These are phyloP conservation scores for Cordyceps pruinosa DNA, from an alignment of 2,329 filamentous ascomycete genomes.

Conservation along the genomic window DNA sequence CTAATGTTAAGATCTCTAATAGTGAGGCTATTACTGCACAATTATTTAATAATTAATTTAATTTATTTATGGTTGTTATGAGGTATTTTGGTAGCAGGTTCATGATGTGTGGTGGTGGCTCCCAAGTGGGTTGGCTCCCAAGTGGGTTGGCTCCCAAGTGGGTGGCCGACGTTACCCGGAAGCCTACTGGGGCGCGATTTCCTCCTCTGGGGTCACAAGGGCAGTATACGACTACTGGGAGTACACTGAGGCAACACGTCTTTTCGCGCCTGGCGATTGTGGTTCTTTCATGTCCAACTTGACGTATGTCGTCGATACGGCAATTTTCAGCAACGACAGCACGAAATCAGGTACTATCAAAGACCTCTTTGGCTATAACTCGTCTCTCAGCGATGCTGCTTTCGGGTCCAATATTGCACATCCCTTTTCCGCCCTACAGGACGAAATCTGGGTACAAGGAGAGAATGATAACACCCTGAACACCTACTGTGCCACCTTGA, in stretches of 20 bases:
- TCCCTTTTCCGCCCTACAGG: slow-evolving; percentile 40
- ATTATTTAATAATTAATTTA: background rate
- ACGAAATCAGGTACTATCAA: slow-evolving; percentile 34
- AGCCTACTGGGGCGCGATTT: slow-evolving; percentile 70
- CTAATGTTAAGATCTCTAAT: background rate
- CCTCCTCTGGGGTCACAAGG: slow-evolving; percentile 70
- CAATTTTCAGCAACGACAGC: slow-evolving; percentile 33
- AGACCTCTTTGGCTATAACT: slow-evolving; percentile 27
- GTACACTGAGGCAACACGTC: slow-evolving; percentile 45
- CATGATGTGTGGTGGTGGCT: no score
- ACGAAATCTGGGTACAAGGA: slow-evolving; percentile 47
- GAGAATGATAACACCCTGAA: slow-evolving; percentile 35
- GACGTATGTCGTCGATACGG: slow-evolving; percentile 45
- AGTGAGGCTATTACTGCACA: background rate
- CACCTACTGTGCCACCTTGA: slow-evolving; percentile 42
- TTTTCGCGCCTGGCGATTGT: slow-evolving; percentile 51
- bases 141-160: background rate
- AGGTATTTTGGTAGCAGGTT: background rate
- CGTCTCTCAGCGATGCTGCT: slow-evolving; percentile 21
- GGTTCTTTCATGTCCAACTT: slow-evolving; percentile 54
- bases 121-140: background rate
- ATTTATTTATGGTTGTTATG: background rate
- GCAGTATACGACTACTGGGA: slow-evolving; percentile 74
- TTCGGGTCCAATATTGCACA: slow-evolving; percentile 38
- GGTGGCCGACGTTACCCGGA: slow-evolving; percentile 68